Base-by-base conservation (phyloP, 306 rosid species). In the Rubus idaeus region DNA sequence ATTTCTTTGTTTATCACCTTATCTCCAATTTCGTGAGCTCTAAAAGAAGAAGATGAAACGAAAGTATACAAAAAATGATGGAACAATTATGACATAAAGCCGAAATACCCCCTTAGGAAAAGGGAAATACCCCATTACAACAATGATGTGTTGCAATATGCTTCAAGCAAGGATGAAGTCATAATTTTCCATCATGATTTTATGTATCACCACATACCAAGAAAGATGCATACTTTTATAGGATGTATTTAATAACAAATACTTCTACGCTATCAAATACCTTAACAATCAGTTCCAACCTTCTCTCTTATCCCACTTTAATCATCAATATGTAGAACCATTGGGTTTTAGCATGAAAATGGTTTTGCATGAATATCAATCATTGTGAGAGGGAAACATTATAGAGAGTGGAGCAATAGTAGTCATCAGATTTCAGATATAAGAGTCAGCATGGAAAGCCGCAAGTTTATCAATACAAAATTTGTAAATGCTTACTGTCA, bases 401-500 rank as follows among this genome's bases (percentile, higher is more conserved):
- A 53, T 2, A 8, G 13, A 52, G 13, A 72, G 40, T 17, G 66
- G 40, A 41, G 40, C 40, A 39, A 73, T 20, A 39, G 5, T 71
- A 49, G 17, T 50, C 57, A 56, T 56, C 30, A 56, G 30, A 56
- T 56, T 56, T 56, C 64, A 71, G 35, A 77, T 11, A 17, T 17
- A n/a, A 78, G 62, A 64, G 77, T 21, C 17, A 49, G 58, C 46
- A 57, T 10, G 12, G 12, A 49, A 18, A 39, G 40, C 73, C 51
- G 53, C 30, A n/a, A 57, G 39, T n/a, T 72, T 41, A 58, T 42
- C 16, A 68, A 55, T 21, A 50, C 11, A 68, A 45, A 46, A 39
- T 26, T 2, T 41, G 51, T 76, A 26, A 65, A 63, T 77, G 77
- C 97, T 89, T 87, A 95, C 99, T 56, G 95, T 95, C 84, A 75